Percentiles rank a stretch among this genome's conserved stretches.
phyloP scores from a whole-genome alignment of 139 green algal genomes.

The Pleodorina starrii region DNA sequence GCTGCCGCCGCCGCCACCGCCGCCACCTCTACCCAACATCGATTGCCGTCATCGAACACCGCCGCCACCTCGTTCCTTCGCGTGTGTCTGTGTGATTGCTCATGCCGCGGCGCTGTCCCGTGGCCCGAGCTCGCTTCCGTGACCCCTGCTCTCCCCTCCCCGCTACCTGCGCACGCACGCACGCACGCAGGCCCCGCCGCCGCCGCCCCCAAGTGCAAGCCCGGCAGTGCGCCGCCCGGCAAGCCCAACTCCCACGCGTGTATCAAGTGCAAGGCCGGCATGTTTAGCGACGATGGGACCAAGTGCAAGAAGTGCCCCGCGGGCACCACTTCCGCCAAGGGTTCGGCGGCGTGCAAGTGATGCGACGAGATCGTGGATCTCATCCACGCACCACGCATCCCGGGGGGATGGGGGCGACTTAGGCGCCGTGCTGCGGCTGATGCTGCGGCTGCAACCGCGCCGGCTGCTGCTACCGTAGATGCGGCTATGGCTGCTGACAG shows the following conservation, averaged over 20 bases:
- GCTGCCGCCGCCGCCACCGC: too few species aligned
- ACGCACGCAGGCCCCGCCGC: not conserved
- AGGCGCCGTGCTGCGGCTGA: too few species aligned
- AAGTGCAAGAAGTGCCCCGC: constrained; percentile 17
- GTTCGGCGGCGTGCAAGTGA: not conserved
- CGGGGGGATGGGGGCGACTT: too few species aligned
- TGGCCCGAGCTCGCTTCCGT: not conserved
- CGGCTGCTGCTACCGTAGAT: too few species aligned
- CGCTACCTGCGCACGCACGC: not conserved
- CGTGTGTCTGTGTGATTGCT: too few species aligned
- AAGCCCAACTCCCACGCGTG: not conserved
- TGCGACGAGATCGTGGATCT: too few species aligned
- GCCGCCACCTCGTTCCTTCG: too few species aligned
- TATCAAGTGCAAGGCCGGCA: constrained; percentile 1
- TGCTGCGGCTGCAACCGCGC: too few species aligned
- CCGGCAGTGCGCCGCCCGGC: not conserved
- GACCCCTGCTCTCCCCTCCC: not conserved
- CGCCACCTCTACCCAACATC: not conserved
- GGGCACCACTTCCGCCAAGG: not conserved
- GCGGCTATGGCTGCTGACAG: too few species aligned
- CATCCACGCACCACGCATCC: too few species aligned
- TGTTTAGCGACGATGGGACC: constrained; percentile 12
- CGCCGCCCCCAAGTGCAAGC: too few species aligned
- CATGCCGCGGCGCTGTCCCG: too few species aligned
- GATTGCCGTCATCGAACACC: not conserved